These are phyloP conservation scores for Leccinum uliginosum DNA, from an alignment of 768 basidiomycete species.

Conservation along the genomic window DNA sequence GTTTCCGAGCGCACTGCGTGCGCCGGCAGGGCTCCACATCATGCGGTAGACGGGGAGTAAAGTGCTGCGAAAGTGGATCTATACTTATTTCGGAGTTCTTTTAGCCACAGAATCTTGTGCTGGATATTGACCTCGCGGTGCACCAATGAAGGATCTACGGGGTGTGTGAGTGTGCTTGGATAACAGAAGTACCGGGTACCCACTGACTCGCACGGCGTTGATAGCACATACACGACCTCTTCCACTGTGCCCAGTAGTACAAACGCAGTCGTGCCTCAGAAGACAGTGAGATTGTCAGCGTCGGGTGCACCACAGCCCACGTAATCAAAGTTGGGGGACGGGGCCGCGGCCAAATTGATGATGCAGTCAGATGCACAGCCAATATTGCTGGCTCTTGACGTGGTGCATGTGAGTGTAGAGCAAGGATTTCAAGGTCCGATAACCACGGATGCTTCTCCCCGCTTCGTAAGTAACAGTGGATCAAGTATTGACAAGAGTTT, in stretches of 20 bases:
- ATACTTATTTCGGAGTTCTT: conserved; percentile 43
- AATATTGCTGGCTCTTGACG: background rate
- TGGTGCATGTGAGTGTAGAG: conserved; percentile 6
- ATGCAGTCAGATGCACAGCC: too few species aligned
- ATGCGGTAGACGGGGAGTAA: too few species aligned
- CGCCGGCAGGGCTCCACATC: too few species aligned
- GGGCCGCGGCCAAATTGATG: background rate
- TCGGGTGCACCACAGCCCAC: background rate
- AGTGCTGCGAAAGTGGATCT: too few species aligned
- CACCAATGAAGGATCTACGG: conserved; percentile 32
- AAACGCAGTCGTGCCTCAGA: background rate
- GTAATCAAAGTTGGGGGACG: too few species aligned
- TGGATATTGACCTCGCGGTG: conserved; percentile 54
- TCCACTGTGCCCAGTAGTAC: conserved; percentile 7
- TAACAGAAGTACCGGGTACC: background rate
- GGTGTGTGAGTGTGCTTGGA: conserved; percentile 35
- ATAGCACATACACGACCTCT: conserved; percentile 49
- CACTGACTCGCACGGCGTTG: background rate
- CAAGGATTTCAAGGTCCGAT: background rate
- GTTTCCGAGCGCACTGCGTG: too few species aligned
- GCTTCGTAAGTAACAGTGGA: too few species aligned
- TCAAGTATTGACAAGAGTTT: too few species aligned
- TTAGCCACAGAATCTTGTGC: conserved; percentile 44
- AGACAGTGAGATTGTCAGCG: background rate
- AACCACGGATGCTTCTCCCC: background rate